These are phyloP conservation scores for Astrothelium subdiscretum DNA, from an alignment of 495 filamentous ascomycete genomes.

Conservation along the genomic window DNA sequence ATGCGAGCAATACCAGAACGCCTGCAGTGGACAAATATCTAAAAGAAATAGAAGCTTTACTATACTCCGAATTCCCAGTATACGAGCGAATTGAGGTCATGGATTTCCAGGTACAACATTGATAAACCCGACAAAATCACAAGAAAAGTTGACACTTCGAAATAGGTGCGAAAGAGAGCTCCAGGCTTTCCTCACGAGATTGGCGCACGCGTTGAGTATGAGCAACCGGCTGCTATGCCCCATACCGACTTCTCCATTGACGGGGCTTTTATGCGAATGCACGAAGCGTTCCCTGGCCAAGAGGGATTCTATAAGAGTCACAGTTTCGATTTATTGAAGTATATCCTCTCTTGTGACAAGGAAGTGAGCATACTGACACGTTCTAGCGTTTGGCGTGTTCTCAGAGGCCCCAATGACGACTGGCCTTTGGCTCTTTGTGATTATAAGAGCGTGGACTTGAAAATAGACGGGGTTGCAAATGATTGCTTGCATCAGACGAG, in stretches of 20 bases:
- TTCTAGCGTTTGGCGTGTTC: not conserved
- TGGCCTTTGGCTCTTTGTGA: constrained; percentile 2
- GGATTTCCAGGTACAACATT: not conserved
- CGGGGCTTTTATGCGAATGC: not conserved
- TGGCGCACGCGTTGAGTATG: not conserved
- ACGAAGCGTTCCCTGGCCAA: not conserved
- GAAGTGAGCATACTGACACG: too few species aligned
- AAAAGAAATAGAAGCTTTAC: not conserved
- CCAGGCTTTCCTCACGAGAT: not conserved
- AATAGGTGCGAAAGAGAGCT: not conserved
- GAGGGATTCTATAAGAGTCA: not conserved
- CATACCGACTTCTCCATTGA: not conserved
- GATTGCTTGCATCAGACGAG: not conserved
- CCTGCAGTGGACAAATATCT: not conserved
- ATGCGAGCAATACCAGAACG: not conserved
- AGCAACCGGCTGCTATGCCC: not conserved
- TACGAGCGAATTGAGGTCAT: not conserved
- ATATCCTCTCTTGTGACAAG: too few species aligned
- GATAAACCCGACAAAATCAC: too few species aligned
- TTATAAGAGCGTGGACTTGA: not conserved
- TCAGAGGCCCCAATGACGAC: constrained; percentile 3
- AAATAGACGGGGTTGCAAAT: not conserved
- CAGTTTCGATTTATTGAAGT: not conserved
- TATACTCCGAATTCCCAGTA: not conserved
- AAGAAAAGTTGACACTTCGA: too few species aligned